Evolutionary conservation across 2,329 filamentous ascomycete species (phyloP).

Genomic region (Trichophaea hybrida): DNA sequence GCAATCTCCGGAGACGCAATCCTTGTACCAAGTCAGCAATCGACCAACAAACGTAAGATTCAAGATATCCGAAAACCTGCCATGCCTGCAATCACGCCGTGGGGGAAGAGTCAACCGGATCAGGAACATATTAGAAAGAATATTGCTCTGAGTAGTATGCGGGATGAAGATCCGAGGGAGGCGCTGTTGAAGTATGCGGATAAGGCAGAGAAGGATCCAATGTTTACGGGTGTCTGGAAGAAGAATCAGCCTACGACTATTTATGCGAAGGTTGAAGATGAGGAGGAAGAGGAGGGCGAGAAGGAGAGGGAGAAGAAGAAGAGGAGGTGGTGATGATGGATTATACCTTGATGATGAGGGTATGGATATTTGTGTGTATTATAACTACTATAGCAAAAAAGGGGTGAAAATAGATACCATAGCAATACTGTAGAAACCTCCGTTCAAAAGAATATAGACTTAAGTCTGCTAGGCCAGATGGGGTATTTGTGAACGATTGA

Average conservation of each 20-base stretch:
- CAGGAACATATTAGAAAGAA: slow-evolving; percentile 76
- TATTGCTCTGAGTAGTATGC: slow-evolving; percentile 80
- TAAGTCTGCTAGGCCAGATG: no score
- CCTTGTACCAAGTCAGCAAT: slow-evolving; percentile 40
- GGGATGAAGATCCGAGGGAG: slow-evolving; percentile 90
- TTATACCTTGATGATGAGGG: no score
- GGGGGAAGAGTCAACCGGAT: slow-evolving; percentile 79
- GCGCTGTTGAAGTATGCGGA: slow-evolving; percentile 91
- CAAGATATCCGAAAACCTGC: slow-evolving; percentile 41
- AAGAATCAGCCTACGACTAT: slow-evolving; percentile 83
- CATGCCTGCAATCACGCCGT: slow-evolving; percentile 70
- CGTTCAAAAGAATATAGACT: no score
- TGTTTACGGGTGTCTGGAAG: slow-evolving; percentile 90
- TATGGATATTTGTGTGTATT: no score
- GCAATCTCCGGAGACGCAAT: slow-evolving; percentile 76
- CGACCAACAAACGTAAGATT: background rate
- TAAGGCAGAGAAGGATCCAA: slow-evolving; percentile 77
- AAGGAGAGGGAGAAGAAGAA: background rate
- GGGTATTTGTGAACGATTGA: no score
- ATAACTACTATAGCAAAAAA: no score
- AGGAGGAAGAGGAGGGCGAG: slow-evolving; percentile 46
- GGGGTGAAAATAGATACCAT: no score
- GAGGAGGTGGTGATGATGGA: background rate
- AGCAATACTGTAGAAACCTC: no score
- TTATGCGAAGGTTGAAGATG: slow-evolving; percentile 78